Base-by-base conservation (phyloP, 1,284 basidiomycete genomes). In the Ustilago vetiveriae region DNA sequence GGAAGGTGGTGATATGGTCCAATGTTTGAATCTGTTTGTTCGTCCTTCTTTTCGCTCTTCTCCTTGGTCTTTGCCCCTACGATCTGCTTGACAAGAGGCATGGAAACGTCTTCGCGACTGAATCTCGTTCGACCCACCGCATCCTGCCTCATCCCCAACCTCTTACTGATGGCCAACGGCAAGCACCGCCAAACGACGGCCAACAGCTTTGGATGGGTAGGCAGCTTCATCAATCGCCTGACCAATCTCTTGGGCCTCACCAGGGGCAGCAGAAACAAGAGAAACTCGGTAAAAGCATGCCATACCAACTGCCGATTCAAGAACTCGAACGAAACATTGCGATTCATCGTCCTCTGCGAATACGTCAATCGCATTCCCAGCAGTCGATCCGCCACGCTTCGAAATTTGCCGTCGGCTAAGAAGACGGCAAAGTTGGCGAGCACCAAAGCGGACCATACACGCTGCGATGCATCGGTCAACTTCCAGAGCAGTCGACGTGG, bases 291-390 rank as follows among this genome's bases (percentile, higher is more conserved):
- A 82, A 98, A 95, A 1, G 93, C 91, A 81, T 95, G 92, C 96
- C 96, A 99, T 49, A 98, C 95, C 86, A 99, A 91, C 83, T 98
- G 96, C 54, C 96, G 90, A 77, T 98, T 98, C 90, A 98, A 92
- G 79, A 94, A 98, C 81, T 98, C 96, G 83, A 98, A 99, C 75
- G 92, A 95, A 46, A 98, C 91, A 76, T 94, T 90, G 14, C 91
- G 88, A 62, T 88, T 88, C 44, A 90, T 86, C 27, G 90, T 86
- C 43, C 87, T 84, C 33, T 88, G 87, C 0, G 91, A 86, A 9
- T 95, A 91, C 0, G 90, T 86, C 3, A 98, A 86, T 23, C 87
- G 85, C 84, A 99, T 87, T 16, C 86, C 84, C n/a, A 98, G 85
- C 14, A 95, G 57, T 37, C 96, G 86, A 80, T 97, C 93, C 13